Evolutionary conservation across 1,284 basidiomycete species (phyloP).

Genomic region (Puccinia triticina): DNA sequence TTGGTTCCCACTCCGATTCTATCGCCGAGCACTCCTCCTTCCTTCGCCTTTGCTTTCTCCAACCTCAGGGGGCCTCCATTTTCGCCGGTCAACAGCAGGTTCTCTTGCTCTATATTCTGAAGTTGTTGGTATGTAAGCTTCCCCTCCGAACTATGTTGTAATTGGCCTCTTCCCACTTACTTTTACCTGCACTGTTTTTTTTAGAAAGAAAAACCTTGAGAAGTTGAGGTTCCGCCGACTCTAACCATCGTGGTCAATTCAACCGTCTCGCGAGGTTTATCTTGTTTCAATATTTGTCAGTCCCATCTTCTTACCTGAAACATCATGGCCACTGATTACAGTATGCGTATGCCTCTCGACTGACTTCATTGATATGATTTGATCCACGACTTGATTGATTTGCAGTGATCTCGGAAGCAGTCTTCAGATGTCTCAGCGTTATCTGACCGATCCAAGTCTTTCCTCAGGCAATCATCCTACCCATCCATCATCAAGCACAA

Average conservation of each 20-base stretch:
- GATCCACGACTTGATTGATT: background rate
- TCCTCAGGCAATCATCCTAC: conserved; percentile 28
- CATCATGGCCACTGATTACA: background rate
- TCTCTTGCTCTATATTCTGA: no score
- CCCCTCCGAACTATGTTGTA: no score
- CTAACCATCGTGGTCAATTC: background rate
- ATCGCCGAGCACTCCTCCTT: no score
- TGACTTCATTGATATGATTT: background rate
- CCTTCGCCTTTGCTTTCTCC: no score
- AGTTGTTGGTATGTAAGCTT: no score
- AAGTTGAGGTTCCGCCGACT: background rate
- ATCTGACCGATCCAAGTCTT: conserved; percentile 45
- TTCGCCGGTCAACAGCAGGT: no score
- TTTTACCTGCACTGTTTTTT: background rate
- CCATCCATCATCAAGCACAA: conserved; percentile 18
- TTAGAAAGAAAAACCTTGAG: background rate
- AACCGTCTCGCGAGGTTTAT: background rate
- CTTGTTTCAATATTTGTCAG: background rate
- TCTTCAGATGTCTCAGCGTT: conserved; percentile 36
- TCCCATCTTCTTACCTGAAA: background rate
- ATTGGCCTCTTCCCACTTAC: background rate
- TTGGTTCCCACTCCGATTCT: no score
- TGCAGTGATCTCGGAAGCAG: background rate
- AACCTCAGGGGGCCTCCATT: no score
- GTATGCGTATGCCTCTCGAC: background rate